Evolutionary conservation across 2,329 filamentous ascomycete genomes (phyloP), one percentile per base, ranked within the genome.

Genomic region (Ilyonectria robusta): DNA sequence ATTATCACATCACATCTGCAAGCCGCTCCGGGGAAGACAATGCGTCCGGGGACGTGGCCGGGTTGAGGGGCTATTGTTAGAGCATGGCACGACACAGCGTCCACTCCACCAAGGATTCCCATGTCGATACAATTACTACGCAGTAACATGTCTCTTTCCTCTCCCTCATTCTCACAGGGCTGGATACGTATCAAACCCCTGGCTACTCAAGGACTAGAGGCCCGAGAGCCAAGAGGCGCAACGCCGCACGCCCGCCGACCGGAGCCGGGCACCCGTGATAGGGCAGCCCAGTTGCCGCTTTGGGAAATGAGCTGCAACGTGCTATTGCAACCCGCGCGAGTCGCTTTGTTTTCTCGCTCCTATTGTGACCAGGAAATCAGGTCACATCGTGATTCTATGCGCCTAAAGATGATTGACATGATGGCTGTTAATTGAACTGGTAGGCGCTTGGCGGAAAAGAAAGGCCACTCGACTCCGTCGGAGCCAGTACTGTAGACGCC

Each of bases 201-300:
- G 46, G 19, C 21, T 15, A 23, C 23, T 23, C 26, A 29, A 15
- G 19, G 17, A 26, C 10, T 10, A n/a, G 37, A 35, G 59, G 51
- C 40, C 42, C 37, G 21, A n/a, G 29, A 47, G 35, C 37, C 19
- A 53, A 29, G 62, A 61, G 62, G 71, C 65, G 70, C 59, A 54
- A 65, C 65, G 69, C 69, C 56, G 65, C 59, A 66, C 47, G 48
- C 57, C 31, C 55, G 64, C 37, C 42, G 13, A 50, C 37, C 9
- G 54, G 57, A 13, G 53, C 70, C 63, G 66, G 59, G 29, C 50
- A n/a, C 35, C 35, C 23, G 33, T 50, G 11, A 59, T 19, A 44
- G 6, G 31, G 63, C 47, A 48, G 48, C 40, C 58, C 35, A n/a
- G 21, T 60, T 64, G 13, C 65, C 48, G 5, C 13, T 50, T 56